phyloP scores from a whole-genome alignment of 2,329 filamentous ascomycete genomes.

The Xylaria sp. region DNA sequence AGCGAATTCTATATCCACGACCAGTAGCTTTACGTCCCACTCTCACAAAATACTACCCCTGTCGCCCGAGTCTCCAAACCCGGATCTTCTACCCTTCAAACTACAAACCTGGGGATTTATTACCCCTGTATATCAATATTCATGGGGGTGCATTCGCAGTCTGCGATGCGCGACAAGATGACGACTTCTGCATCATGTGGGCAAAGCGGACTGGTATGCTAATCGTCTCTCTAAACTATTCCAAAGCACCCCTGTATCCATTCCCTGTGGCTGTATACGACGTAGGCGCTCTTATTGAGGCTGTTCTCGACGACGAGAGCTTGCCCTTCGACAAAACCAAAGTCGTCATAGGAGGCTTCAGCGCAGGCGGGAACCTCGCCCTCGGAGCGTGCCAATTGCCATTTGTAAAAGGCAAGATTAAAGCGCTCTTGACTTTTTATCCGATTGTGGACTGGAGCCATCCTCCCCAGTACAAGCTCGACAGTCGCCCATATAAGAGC shows the following conservation, averaged over 20 bases:
- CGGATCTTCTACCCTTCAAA: constrained; percentile 13
- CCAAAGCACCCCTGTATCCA: not conserved
- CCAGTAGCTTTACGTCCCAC: not conserved
- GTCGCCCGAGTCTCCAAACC: constrained; percentile 4
- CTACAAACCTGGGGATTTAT: not conserved
- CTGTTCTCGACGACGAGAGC: not conserved
- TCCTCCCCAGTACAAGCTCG: constrained; percentile 1
- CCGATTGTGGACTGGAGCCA: constrained; percentile 12
- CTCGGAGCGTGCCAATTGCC: constrained; percentile 5
- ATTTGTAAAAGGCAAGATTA: not conserved
- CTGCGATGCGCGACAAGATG: constrained; percentile 14
- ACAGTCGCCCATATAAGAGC: not conserved
- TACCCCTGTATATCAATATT: constrained; percentile 15
- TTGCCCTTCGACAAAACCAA: constrained; percentile 7
- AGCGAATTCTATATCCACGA: not conserved
- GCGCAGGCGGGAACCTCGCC: constrained; percentile 10
- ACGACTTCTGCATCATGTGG: constrained; percentile 17
- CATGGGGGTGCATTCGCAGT: constrained; percentile 9
- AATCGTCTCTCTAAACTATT: constrained; percentile 8
- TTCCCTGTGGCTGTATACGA: constrained; percentile 6
- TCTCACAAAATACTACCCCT: constrained; percentile 7
- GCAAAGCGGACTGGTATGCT: constrained; percentile 8
- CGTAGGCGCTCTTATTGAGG: not conserved
- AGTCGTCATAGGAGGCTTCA: constrained; percentile 10
- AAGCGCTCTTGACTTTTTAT: constrained; percentile 2